Conservation (phyloP, 2,329 filamentous ascomycete species). For the Metarhizium rileyi region DNA sequence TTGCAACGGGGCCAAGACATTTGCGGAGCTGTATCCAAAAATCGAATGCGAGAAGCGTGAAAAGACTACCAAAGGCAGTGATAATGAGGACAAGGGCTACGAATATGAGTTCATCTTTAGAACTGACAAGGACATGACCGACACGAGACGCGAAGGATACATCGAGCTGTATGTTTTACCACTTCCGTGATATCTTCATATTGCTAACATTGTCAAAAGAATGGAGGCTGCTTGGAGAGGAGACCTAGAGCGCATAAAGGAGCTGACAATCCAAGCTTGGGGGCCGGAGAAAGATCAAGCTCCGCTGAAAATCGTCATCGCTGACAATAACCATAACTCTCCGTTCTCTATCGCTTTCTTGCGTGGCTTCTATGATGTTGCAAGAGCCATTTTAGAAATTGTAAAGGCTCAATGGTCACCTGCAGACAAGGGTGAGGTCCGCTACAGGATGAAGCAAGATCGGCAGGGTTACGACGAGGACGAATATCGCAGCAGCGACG, state of each 20-base stretch:
- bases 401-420: constrained; percentile 57
- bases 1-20: constrained; percentile 54
- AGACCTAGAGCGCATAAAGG: constrained; percentile 57
- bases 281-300: constrained; percentile 39
- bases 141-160: constrained; percentile 48
- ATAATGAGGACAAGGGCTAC: constrained; percentile 27
- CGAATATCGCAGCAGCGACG: constrained; percentile 23
- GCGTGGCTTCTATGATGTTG: constrained; percentile 53
- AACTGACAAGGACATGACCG: constrained; percentile 44
- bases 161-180: constrained; percentile 44
- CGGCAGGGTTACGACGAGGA: constrained; percentile 29
- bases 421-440: constrained; percentile 38
- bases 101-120: constrained; percentile 41
- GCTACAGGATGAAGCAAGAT: constrained; percentile 35
- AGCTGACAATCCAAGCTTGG: constrained; percentile 52
- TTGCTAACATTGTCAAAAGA: constrained; percentile 20
- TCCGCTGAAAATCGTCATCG: constrained; percentile 54
- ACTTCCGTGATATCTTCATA: background rate
- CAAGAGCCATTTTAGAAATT: constrained; percentile 60
- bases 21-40: constrained; percentile 53
- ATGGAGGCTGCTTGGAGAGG: constrained; percentile 67
- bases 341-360: constrained; percentile 62
- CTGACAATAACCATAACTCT: constrained; percentile 38
- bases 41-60: constrained; percentile 18
- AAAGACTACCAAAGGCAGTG: constrained; percentile 1